Evolutionary conservation across 768 basidiomycete species (phyloP).

Genomic region (Leccinellum albellum): DNA sequence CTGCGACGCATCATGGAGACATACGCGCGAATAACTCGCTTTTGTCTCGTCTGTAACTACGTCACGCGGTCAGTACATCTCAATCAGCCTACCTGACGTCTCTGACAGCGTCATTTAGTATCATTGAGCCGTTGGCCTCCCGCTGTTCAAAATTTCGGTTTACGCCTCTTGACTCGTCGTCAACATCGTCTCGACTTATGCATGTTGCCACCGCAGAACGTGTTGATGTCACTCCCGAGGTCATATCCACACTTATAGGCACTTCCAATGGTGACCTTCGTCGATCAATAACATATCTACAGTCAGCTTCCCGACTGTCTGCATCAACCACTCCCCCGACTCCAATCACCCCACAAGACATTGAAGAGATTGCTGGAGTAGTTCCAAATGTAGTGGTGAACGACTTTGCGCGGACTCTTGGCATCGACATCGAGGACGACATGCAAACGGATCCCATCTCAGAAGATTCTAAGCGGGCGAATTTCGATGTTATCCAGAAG

Average conservation of each 20-base stretch:
- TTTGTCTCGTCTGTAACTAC: slow-evolving; percentile 98
- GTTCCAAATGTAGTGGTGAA: slow-evolving; percentile 75
- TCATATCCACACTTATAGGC: slow-evolving; percentile 69
- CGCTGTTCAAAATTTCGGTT: slow-evolving; percentile 99
- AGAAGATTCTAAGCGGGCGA: slow-evolving; percentile 25
- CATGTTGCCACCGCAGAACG: slow-evolving; percentile 79
- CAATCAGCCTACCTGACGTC: neutral
- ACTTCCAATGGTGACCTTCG: slow-evolving; percentile 91
- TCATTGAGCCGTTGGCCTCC: slow-evolving; percentile 98
- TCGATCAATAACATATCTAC: slow-evolving; percentile 95
- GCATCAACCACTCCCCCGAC: slow-evolving; percentile 68
- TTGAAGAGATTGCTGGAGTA: slow-evolving; percentile 96
- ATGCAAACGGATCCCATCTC: slow-evolving; percentile 43
- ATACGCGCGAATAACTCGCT: slow-evolving; percentile 94
- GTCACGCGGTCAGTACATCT: slow-evolving; percentile 77
- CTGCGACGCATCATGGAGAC: slow-evolving; percentile 99
- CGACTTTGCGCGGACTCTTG: slow-evolving; percentile 65
- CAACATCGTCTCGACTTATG: slow-evolving; percentile 69
- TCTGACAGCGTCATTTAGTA: slow-evolving; percentile 46
- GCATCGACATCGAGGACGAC: slow-evolving; percentile 62
- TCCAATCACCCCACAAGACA: slow-evolving; percentile 69
- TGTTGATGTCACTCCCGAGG: slow-evolving; percentile 52
- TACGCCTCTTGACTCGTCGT: slow-evolving; percentile 79
- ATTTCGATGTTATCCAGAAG: slow-evolving; percentile 60
- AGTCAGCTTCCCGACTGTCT: slow-evolving; percentile 89